phyloP scores from a whole-genome alignment of 2,329 filamentous ascomycete genomes.

The Phialophora tarda region DNA sequence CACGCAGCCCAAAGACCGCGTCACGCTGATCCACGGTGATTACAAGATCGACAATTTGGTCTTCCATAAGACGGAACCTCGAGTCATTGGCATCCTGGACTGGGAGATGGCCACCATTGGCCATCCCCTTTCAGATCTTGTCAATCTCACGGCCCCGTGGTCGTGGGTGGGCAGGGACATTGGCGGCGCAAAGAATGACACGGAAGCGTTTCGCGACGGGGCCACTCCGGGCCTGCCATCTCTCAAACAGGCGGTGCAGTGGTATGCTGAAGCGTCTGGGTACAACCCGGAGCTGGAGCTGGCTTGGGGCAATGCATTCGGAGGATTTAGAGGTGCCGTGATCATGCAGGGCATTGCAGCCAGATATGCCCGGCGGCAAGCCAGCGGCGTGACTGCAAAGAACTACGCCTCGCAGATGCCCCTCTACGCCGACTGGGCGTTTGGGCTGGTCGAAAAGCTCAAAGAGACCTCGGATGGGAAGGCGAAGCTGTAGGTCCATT shows the following conservation, averaged over 20 bases:
- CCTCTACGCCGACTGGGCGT: constrained; percentile 78
- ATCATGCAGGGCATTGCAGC: constrained; percentile 92
- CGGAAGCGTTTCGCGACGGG: constrained; percentile 62
- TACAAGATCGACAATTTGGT: constrained; percentile 94
- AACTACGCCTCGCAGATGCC: constrained; percentile 72
- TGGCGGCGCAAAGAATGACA: constrained; percentile 38
- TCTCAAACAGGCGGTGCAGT: constrained; percentile 63
- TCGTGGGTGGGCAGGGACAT: constrained; percentile 45
- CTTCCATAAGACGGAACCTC: constrained; percentile 85
- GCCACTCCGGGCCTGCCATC: constrained; percentile 70
- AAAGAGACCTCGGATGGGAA: constrained; percentile 41
- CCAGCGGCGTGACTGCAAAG: constrained; percentile 81
- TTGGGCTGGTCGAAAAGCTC: constrained; percentile 68
- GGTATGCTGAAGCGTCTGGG: constrained; percentile 71
- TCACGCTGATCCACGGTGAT: constrained; percentile 86
- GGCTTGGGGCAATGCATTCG: constrained; percentile 69
- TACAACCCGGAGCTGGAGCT: constrained; percentile 70
- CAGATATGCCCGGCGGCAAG: constrained; percentile 80
- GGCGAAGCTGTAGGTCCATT: constrained; percentile 51
- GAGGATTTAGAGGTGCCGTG: constrained; percentile 63
- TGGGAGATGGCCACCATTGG: constrained; percentile 99
- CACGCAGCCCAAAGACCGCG: constrained; percentile 76
- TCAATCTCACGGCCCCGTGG: constrained; percentile 68
- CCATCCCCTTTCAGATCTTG: constrained; percentile 90
- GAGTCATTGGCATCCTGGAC: constrained; percentile 91